These are phyloP conservation scores for Septoria petroselini DNA, from an alignment of 2,329 filamentous ascomycete genomes.

Conservation along the genomic window DNA sequence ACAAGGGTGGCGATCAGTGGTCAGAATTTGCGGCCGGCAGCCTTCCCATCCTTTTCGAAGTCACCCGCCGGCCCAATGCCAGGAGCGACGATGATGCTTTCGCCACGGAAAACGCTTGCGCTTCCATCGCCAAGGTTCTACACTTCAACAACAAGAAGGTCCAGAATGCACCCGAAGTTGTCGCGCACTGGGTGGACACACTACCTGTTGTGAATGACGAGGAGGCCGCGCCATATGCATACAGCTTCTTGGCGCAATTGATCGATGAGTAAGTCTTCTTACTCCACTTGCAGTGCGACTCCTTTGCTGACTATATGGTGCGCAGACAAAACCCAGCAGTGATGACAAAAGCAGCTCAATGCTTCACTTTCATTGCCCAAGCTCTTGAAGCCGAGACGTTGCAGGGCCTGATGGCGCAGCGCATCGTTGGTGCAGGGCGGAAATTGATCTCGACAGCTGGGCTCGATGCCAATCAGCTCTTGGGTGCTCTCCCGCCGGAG, in stretches of 20 bases:
- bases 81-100: constrained; percentile 92
- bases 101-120: constrained; percentile 95
- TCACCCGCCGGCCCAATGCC: constrained; percentile 74
- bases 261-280: constrained; percentile 79
- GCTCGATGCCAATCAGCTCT: constrained; percentile 70
- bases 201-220: constrained; percentile 92
- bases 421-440: constrained; percentile 76
- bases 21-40: constrained; percentile 79
- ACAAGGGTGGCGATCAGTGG: constrained; percentile 85
- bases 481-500: constrained; percentile 72
- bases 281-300: not conserved
- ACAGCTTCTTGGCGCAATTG: constrained; percentile 83
- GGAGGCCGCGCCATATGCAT: constrained; percentile 94
- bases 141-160: constrained; percentile 82
- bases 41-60: constrained; percentile 78
- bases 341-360: constrained; percentile 69
- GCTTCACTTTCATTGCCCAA: constrained; percentile 81
- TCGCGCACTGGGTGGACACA: constrained; percentile 84
- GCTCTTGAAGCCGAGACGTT: constrained; percentile 89
- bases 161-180: constrained; percentile 69
- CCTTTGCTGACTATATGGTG: constrained; percentile 13
- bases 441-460: constrained; percentile 69
- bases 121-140: constrained; percentile 93
- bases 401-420: constrained; percentile 74
- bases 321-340: constrained; percentile 82